phyloP scores from a whole-genome alignment of 2,329 filamentous ascomycete species.

The Trichoderma koningii region DNA sequence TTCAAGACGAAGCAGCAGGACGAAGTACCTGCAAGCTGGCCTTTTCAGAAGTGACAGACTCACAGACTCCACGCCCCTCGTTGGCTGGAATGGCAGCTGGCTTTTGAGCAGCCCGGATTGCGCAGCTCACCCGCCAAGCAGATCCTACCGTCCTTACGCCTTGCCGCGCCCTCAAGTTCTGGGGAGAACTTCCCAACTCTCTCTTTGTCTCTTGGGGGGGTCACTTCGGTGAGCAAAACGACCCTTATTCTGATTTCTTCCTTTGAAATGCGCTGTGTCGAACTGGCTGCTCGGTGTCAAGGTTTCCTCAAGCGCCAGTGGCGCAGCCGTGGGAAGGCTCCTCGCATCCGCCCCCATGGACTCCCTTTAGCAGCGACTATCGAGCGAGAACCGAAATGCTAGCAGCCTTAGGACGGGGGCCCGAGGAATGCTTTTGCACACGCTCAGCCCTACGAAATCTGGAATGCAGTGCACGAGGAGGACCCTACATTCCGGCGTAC shows the following conservation, averaged over 20 bases:
- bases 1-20: background rate
- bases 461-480: background rate
- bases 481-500: background rate
- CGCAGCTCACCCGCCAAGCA: background rate
- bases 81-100: constrained; percentile 10
- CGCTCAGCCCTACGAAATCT: constrained; percentile 25
- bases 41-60: background rate
- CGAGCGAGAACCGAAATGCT: constrained; percentile 9
- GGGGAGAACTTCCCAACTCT: background rate
- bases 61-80: background rate
- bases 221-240: background rate
- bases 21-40: background rate
- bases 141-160: background rate
- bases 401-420: background rate
- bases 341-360: constrained; percentile 1
- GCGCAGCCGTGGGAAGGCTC: constrained; percentile 12
- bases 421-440: constrained; percentile 4
- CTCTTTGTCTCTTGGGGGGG: background rate
- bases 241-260: background rate
- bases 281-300: constrained; percentile 8
- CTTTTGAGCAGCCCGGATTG: constrained; percentile 3
- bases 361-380: constrained; percentile 14
- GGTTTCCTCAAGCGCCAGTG: constrained; percentile 25
- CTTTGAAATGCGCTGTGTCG: background rate
- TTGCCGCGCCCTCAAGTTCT: background rate